Base-by-base conservation (phyloP, 1,284 basidiomycete genomes). In the Apiotrichum brassicae region DNA sequence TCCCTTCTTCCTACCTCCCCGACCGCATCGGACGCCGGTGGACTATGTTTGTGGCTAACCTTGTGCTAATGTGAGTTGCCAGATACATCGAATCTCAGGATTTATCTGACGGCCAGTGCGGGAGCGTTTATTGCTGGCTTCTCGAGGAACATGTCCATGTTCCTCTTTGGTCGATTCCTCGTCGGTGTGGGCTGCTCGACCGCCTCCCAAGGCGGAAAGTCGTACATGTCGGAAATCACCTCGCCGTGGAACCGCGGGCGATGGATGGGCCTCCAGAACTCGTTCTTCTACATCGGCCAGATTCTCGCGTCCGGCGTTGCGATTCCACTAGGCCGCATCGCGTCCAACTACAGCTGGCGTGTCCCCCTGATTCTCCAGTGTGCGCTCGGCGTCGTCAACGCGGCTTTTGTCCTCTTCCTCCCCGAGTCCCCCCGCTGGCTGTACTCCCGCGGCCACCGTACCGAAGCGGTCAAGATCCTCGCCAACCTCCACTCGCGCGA, bases 261-360 rank as follows among this genome's bases (percentile, higher is more conserved):
- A 16, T 80, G 76, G 58, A 70, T 81, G 47, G 79, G 79, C 7
- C 74, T 79, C 49, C 62, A 54, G 22, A 61, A 63, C 46, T 55
- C 48, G 26, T 79, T 76, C 64, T 80, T 75, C 62, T 80, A 80
- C 59, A 43, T 80, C 37, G 79, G 79, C 3, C 79, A 81, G 61
- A 78, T 81, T 59, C 65, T 75, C 30, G 75, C 74, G 2, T 68
- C 70, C 13, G 80, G 80, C 13, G 76, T 81, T 67, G 77, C 79
- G 63, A 77, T 82, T 13, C 70, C 78, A 0, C 78, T 78, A 13
- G 79, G 78, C 18, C 72, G 68, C 41, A 76, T 67, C 54, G 34
- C 57, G 12, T 76, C 55, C 56, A 69, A 77, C 20, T 67, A 72
- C 65, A 75, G 78, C 11, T 81, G 80, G 79, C 71, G 78, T 26